A percentile compares a stretch with the other conserved stretches of the same genome.
Conservation (phyloP, 331 rosid species). For the Acacia pycnantha region DNA sequence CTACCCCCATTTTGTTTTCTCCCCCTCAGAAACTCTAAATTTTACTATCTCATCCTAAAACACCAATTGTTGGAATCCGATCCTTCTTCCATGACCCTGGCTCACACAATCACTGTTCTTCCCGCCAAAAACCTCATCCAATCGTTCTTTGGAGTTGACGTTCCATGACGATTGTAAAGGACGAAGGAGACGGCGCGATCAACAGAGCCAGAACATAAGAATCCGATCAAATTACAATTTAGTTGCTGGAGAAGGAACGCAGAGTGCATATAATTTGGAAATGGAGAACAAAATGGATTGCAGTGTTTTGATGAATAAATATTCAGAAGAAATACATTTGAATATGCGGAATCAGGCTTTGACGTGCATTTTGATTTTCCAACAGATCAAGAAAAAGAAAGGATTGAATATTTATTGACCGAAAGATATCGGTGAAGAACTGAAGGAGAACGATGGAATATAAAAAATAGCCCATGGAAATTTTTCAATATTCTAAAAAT, state of each 20-base stretch:
- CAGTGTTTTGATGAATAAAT: neutral
- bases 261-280: neutral
- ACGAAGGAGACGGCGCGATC: neutral
- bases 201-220: neutral
- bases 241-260: neutral
- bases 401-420: neutral
- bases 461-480: no score
- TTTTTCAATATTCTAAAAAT: no score
- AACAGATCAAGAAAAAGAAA: neutral
- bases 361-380: neutral
- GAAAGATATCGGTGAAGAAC: neutral
- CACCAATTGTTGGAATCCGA: constrained; percentile 16
- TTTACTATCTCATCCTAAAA: constrained; percentile 28
- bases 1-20: constrained; percentile 65
- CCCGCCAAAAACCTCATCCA: neutral
- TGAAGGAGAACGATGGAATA: neutral
- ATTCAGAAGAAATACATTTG: neutral
- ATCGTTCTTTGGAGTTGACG: neutral
- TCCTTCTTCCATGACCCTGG: constrained; percentile 27
- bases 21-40: neutral
- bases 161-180: neutral
- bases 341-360: neutral
- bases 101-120: constrained; percentile 17
- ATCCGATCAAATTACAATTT: neutral
- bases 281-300: neutral